These are phyloP conservation scores for Fusarium sp. DNA, from an alignment of 2,329 filamentous ascomycete genomes.

Conservation along the genomic window DNA sequence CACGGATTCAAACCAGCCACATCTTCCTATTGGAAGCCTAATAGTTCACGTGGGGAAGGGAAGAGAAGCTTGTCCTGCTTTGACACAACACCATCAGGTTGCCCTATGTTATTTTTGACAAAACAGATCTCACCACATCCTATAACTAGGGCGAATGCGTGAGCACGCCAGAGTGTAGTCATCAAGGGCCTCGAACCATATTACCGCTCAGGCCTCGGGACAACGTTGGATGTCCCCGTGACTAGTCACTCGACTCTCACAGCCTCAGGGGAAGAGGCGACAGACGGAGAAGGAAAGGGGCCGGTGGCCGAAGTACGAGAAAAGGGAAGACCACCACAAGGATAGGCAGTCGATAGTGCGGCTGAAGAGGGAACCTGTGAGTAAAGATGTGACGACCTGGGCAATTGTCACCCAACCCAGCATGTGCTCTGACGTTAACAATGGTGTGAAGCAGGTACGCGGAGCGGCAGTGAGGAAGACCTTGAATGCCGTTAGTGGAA, in stretches of 20 bases:
- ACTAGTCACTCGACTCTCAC: slow-evolving; percentile 39
- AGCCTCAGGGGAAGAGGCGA: slow-evolving; percentile 20
- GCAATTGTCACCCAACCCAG: slow-evolving; percentile 41
- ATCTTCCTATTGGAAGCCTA: slow-evolving; percentile 39
- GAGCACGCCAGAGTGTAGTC: slow-evolving; percentile 33
- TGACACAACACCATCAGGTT: slow-evolving; percentile 30
- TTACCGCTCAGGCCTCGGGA: slow-evolving; percentile 36
- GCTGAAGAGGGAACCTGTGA: slow-evolving; percentile 27
- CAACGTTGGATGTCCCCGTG: slow-evolving; percentile 38
- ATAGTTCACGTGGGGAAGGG: slow-evolving; percentile 40
- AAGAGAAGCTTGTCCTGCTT: slow-evolving; percentile 37
- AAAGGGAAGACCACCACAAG: slow-evolving; percentile 1
- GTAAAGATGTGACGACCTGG: slow-evolving; percentile 35
- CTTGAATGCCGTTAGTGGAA: slow-evolving; percentile 19
- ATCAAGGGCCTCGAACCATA: slow-evolving; percentile 39
- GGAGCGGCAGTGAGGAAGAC: slow-evolving; percentile 21
- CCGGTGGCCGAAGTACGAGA: slow-evolving; percentile 23
- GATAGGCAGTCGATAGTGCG: slow-evolving; percentile 19
- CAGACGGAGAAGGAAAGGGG: slow-evolving; percentile 22
- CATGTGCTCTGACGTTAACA: slow-evolving; percentile 35
- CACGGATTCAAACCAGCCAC: slow-evolving; percentile 33
- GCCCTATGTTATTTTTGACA: slow-evolving; percentile 35
- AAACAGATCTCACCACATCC: slow-evolving; percentile 27
- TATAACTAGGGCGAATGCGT: slow-evolving; percentile 21
- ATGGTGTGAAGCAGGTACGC: slow-evolving; percentile 25